Conservation (phyloP, 2,329 filamentous ascomycete species). For the Helicocarpus griseus region DNA sequence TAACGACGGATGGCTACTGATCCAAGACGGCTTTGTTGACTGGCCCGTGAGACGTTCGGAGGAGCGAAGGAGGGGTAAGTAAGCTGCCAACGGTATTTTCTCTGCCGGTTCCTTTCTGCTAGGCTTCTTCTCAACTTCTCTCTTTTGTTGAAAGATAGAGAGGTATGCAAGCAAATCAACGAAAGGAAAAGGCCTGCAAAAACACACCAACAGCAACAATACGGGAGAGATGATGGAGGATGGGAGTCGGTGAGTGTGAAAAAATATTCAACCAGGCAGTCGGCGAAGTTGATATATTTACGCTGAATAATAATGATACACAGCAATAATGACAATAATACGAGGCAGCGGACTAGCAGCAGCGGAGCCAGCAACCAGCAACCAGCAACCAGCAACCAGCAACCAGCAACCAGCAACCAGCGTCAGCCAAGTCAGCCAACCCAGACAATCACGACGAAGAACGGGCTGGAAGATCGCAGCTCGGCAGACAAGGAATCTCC, state of each 20-base stretch:
- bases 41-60: background rate
- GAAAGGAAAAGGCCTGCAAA: background rate
- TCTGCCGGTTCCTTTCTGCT: background rate
- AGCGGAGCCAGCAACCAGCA: no score
- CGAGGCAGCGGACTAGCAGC: background rate
- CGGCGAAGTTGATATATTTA: background rate
- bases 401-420: no score
- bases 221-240: background rate
- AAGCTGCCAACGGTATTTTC: background rate
- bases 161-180: background rate
- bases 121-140: background rate
- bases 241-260: background rate
- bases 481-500: background rate
- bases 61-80: background rate
- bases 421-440: background rate
- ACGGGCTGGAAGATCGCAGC: background rate
- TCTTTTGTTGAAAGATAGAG: background rate
- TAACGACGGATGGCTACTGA: background rate
- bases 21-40: background rate
- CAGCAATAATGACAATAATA: no score
- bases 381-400: no score
- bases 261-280: background rate
- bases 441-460: background rate
- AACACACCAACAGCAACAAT: background rate
- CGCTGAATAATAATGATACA: conserved; percentile 3